phyloP scores from a whole-genome alignment of 352 stramenopile species.

The Pythium scleroteichum region DNA sequence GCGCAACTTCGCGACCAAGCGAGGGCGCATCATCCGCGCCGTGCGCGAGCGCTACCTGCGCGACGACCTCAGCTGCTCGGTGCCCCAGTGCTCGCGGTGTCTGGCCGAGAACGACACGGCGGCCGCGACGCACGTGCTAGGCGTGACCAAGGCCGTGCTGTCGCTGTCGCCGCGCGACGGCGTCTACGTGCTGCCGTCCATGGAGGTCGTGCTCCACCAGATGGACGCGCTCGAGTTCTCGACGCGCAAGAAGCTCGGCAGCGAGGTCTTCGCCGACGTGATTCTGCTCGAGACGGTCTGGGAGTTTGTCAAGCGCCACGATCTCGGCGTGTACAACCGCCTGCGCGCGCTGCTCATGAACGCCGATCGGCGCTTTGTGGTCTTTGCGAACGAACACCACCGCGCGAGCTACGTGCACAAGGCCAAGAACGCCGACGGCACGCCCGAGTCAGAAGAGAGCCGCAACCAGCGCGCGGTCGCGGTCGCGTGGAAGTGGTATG shows the following conservation, averaged over 20 bases:
- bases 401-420: slow-evolving; percentile 73
- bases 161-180: slow-evolving; percentile 45
- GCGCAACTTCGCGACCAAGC: slow-evolving; percentile 77
- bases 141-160: slow-evolving; percentile 62
- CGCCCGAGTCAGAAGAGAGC: slow-evolving; percentile 60
- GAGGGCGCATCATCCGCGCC: slow-evolving; percentile 74
- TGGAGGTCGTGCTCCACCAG: slow-evolving; percentile 89
- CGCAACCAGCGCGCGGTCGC: slow-evolving; percentile 89
- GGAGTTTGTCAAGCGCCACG: slow-evolving; percentile 87
- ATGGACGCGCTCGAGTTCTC: slow-evolving; percentile 91
- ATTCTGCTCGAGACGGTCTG: slow-evolving; percentile 92
- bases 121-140: slow-evolving; percentile 54
- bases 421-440: slow-evolving; percentile 28
- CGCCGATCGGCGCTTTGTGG: slow-evolving; percentile 80
- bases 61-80: slow-evolving; percentile 83
- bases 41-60: slow-evolving; percentile 89
- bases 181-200: slow-evolving; percentile 85
- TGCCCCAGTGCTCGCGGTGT: slow-evolving; percentile 62
- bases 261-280: slow-evolving; percentile 76
- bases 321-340: slow-evolving; percentile 89
- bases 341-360: slow-evolving; percentile 87
- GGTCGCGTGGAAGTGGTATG: slow-evolving; percentile 80
- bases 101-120: slow-evolving; percentile 55
- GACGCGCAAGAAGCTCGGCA: slow-evolving; percentile 48
- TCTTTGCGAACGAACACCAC: slow-evolving; percentile 95